Base-by-base conservation (phyloP, 345 rosid genomes). In the Citrus unshiu region DNA sequence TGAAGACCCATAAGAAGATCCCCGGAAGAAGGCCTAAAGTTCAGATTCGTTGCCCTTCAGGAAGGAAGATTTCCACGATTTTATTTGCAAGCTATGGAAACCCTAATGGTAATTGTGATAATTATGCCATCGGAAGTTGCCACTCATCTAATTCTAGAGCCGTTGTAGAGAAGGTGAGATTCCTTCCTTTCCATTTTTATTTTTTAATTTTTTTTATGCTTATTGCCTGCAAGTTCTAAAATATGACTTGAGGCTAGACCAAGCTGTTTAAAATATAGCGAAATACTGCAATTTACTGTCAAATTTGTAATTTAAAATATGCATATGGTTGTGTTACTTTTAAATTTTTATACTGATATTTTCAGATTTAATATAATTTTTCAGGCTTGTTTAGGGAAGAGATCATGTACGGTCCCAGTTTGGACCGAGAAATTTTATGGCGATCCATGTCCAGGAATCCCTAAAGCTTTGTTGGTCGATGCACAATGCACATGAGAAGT, bases 361-460 rank as follows among this genome's bases (percentile, higher is more conserved):
- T 24, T 12, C 2, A 25, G 9, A 32, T 68, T 14, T 4, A 32
- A 54, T 56, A 16, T 62, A 56, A 81, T 32, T 60, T 76, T 60
- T 19, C 84, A 90, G 93, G 96, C 89, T 71, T 90, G 96, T 58
- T 39, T 88, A 8, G 88, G 88, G 77, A 84, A 85, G 85, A 79
- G 34, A 63, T 79, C 40, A 70, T 92, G 96, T 66, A 81, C 87
- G 3, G 72, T 92, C 10, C 78, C 90, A 2, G 80, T 88, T 21
- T 84, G 84, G 74, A 86, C 34, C 73, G n/a, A 68, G 37, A 74
- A 72, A 21, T 90, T 90, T 70, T 85, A 84, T 8, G 83, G 79
- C 19, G 90, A 87, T 74, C 84, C 93, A 59, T 90, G 91, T 75
- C 85, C 89, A 51, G 88, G 89, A 78, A 76, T 72, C 72, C 81